A percentile compares a stretch with the other conserved stretches of the same genome.
These are phyloP conservation scores for Arxiozyma bovina DNA, from an alignment of 1,139 yeast species.

Conservation along the genomic window DNA sequence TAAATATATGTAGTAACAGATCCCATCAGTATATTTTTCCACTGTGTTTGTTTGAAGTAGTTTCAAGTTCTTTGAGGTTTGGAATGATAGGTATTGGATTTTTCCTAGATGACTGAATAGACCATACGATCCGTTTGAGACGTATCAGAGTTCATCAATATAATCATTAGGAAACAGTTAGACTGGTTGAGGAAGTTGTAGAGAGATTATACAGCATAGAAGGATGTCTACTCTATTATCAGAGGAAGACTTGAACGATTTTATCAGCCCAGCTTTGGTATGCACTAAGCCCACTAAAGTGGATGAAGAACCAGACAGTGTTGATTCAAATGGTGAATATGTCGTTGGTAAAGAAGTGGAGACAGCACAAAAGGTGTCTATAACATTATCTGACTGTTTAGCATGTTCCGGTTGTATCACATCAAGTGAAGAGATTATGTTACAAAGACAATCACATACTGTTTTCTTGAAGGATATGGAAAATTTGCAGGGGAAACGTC, in stretches of 20 bases:
- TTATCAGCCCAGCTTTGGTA: slow-evolving; percentile 88
- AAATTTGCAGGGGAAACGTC: slow-evolving; percentile 30
- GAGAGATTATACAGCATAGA: background rate
- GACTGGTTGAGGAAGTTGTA: background rate
- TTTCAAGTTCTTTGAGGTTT: background rate
- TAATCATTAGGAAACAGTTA: background rate
- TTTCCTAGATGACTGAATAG: background rate
- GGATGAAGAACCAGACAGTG: slow-evolving; percentile 54
- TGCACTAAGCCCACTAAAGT: slow-evolving; percentile 76
- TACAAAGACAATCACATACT: slow-evolving; percentile 82
- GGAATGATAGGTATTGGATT: background rate
- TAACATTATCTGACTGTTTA: slow-evolving; percentile 82
- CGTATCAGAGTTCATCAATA: background rate
- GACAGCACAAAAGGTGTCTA: slow-evolving; percentile 69
- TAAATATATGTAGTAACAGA: too few species aligned
- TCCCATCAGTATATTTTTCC: too few species aligned
- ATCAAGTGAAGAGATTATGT: slow-evolving; percentile 86
- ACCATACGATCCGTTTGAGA: background rate
- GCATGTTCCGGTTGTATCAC: slow-evolving; percentile 98
- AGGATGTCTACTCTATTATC: slow-evolving; percentile 79
- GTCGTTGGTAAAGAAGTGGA: slow-evolving; percentile 57
- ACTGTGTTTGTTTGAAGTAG: background rate
- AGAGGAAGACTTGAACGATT: slow-evolving; percentile 87
- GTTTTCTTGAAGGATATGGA: slow-evolving; percentile 48
- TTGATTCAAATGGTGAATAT: slow-evolving; percentile 58